A percentile compares a stretch with the other conserved stretches of the same genome.
These are phyloP conservation scores for Erodium maritimum DNA, from an alignment of 345 rosid genomes.

Conservation along the genomic window DNA sequence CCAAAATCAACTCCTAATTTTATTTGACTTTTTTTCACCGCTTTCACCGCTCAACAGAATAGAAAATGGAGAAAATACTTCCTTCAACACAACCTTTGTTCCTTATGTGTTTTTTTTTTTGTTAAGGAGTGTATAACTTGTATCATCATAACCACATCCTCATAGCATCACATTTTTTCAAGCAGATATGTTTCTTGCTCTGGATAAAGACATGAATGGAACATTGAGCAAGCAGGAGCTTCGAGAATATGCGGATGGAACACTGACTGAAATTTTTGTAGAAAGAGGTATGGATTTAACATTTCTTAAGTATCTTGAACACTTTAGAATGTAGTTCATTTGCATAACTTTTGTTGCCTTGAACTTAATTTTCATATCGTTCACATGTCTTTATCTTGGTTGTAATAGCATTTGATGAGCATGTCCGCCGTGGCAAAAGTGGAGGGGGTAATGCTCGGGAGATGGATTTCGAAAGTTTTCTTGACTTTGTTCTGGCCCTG, in stretches of 20 bases:
- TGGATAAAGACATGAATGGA: conserved; percentile 88
- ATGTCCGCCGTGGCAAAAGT: conserved; percentile 72
- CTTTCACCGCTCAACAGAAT: too few species aligned
- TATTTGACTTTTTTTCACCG: too few species aligned
- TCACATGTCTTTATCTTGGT: conserved; percentile 8
- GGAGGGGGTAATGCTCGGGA: conserved; percentile 64
- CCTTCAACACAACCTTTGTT: too few species aligned
- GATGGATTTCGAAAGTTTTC: conserved; percentile 94
- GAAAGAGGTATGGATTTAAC: conserved; percentile 59
- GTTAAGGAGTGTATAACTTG: too few species aligned
- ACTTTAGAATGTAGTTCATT: too few species aligned
- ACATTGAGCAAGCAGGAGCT: conserved; percentile 94
- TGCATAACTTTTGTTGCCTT: not conserved
- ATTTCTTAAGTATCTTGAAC: not conserved
- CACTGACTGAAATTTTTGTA: conserved; percentile 81
- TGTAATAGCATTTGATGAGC: conserved; percentile 79
- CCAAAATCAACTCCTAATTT: too few species aligned
- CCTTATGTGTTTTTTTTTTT: too few species aligned
- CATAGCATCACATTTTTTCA: conserved; percentile 6
- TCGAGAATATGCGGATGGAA: conserved; percentile 90
- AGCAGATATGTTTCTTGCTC: conserved; percentile 87
- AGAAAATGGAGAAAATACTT: too few species aligned
- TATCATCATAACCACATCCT: too few species aligned
- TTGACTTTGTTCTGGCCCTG: conserved; percentile 87
- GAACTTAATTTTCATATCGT: not conserved